A percentile compares a stretch with the other conserved stretches of the same genome.
These are phyloP conservation scores for Vitis labrusca DNA, from an alignment of 164 flowering plant species.

Conservation along the genomic window DNA sequence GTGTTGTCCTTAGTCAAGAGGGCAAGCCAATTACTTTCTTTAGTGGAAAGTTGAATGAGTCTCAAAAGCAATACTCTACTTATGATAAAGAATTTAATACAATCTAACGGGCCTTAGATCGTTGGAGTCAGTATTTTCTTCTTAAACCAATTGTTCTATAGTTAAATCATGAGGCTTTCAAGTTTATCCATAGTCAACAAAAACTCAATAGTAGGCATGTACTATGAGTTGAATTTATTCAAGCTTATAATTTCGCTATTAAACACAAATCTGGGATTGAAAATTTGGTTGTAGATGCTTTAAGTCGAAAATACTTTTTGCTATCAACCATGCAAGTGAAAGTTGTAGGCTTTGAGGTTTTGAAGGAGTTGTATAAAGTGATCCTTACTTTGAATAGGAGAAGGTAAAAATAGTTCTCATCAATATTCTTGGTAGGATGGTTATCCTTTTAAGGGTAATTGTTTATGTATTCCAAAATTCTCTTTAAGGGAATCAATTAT, in stretches of 20 bases:
- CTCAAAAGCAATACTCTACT: no score
- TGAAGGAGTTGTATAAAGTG: slow-evolving; percentile 2
- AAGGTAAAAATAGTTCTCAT: background rate
- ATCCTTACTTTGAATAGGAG: background rate
- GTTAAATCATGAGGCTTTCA: background rate
- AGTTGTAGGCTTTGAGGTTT: slow-evolving; percentile 1
- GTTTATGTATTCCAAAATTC: background rate
- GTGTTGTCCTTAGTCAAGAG: no score
- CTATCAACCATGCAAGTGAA: background rate
- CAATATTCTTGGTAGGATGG: background rate
- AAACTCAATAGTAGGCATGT: background rate
- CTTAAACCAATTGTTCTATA: no score
- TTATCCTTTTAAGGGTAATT: background rate
- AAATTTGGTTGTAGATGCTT: slow-evolving; percentile 2
- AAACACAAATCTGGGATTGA: background rate
- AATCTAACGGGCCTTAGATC: no score
- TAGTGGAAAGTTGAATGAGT: no score
- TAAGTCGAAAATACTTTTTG: background rate
- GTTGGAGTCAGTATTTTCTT: no score
- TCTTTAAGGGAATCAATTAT: slow-evolving; percentile 7
- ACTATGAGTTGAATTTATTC: background rate
- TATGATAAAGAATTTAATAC: no score
- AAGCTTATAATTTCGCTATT: background rate
- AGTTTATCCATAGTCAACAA: background rate
- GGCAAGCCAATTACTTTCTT: no score